Conservation (phyloP, 768 basidiomycete genomes). For the Mycena vitilis region DNA sequence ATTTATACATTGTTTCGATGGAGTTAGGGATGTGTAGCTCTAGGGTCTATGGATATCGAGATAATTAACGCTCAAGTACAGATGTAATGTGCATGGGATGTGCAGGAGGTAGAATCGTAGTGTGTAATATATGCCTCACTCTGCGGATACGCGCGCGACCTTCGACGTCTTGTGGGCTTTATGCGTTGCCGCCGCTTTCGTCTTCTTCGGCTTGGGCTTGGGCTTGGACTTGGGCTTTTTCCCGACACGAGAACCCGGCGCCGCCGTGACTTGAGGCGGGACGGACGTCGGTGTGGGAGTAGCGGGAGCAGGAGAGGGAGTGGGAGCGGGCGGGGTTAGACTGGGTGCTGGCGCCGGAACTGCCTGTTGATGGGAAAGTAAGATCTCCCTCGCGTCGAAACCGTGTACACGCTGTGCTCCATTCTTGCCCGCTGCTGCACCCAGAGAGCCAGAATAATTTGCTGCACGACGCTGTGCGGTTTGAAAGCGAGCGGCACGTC, state of each 20-base stretch:
- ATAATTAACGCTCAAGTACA: not conserved
- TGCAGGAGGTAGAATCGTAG: not conserved
- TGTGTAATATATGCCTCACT: not conserved
- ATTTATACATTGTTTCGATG: not conserved
- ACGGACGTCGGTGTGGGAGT: not conserved
- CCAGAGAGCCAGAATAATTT: not conserved
- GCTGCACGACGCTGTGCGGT: conserved; percentile 10
- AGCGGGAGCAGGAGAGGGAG: not conserved
- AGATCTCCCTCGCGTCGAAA: conserved; percentile 16
- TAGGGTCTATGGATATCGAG: conserved; percentile 9
- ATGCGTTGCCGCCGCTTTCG: conserved; percentile 2
- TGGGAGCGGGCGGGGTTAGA: not conserved
- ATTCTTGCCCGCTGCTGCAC: not conserved
- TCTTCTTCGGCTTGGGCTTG: conserved; percentile 9
- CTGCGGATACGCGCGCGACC: not conserved
- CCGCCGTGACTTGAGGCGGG: not conserved
- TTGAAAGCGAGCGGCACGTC: conserved; percentile 27
- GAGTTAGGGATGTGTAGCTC: not conserved
- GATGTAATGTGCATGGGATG: not conserved
- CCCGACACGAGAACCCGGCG: conserved; percentile 1
- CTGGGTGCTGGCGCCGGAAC: conserved; percentile 5
- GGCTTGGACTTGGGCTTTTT: conserved; percentile 9
- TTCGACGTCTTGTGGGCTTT: not conserved
- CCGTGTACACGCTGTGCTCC: not conserved
- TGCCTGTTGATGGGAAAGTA: conserved; percentile 32